Evolutionary conservation across 768 basidiomycete species (phyloP).

Genomic region (Tephrocybe sp.): DNA sequence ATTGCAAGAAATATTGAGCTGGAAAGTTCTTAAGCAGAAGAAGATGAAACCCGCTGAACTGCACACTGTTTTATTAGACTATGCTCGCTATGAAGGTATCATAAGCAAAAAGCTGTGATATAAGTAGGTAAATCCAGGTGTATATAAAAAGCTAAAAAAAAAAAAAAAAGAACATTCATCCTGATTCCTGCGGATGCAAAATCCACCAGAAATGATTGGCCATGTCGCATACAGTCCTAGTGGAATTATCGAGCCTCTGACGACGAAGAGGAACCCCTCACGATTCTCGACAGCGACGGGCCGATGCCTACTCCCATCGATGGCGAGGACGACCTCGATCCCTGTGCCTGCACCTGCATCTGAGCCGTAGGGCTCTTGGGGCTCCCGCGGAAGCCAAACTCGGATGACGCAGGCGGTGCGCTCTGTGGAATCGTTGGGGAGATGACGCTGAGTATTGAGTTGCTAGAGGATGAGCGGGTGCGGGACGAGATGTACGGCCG

Average conservation of each 20-base stretch:
- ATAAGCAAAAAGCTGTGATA: slow-evolving; percentile 3
- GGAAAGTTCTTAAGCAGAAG: no score
- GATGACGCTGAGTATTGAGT: slow-evolving; percentile 36
- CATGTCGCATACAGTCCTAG: background rate
- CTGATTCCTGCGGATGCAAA: background rate
- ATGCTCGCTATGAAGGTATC: slow-evolving; percentile 8
- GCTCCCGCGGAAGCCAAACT: slow-evolving; percentile 13
- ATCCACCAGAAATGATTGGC: background rate
- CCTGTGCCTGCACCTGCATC: slow-evolving; percentile 16
- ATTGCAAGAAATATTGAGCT: no score
- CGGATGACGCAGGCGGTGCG: slow-evolving; percentile 11
- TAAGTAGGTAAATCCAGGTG: slow-evolving; percentile 7
- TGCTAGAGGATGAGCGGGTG: slow-evolving; percentile 44
- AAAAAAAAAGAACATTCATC: background rate
- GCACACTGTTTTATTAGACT: no score
- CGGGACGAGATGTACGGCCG: slow-evolving; percentile 64
- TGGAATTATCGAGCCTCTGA: slow-evolving; percentile 9
- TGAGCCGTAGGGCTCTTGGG: slow-evolving; percentile 11
- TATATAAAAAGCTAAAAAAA: slow-evolving; percentile 7
- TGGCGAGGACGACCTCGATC: background rate
- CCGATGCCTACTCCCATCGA: background rate
- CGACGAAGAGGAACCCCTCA: slow-evolving; percentile 15
- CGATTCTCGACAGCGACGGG: slow-evolving; percentile 24
- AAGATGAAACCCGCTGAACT: no score
- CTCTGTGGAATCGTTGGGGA: slow-evolving; percentile 30